Evolutionary conservation across 768 basidiomycete genomes (phyloP).

Genomic region (Hypholoma sublateritium): DNA sequence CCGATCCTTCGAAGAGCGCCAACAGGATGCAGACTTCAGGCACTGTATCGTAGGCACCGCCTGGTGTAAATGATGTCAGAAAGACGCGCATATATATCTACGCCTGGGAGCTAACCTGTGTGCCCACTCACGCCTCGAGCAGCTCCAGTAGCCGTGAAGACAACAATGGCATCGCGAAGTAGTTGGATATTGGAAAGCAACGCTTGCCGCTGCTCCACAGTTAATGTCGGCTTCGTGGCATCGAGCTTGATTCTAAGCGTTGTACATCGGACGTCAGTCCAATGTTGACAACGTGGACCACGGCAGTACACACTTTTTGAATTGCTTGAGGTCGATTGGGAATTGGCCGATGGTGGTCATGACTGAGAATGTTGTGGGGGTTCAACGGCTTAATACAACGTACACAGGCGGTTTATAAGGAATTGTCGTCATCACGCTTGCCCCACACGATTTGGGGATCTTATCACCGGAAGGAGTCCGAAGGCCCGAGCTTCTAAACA

Average conservation of each 20-base stretch:
- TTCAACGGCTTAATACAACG: not conserved
- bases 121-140: slow-evolving; percentile 88
- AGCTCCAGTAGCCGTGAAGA: slow-evolving; percentile 84
- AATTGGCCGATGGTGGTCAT: slow-evolving; percentile 40
- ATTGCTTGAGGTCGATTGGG: slow-evolving; percentile 77
- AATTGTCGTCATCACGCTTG: not conserved
- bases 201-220: slow-evolving; percentile 56
- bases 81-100: slow-evolving; percentile 5
- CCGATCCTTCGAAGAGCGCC: slow-evolving; percentile 63
- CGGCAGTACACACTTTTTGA: slow-evolving; percentile 56
- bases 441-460: not conserved
- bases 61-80: slow-evolving; percentile 24
- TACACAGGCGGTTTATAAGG: too few relatives aligned
- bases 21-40: slow-evolving; percentile 84
- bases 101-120: slow-evolving; percentile 49
- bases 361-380: slow-evolving; percentile 10
- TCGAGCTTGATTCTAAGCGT: slow-evolving; percentile 65
- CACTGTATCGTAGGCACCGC: slow-evolving; percentile 74
- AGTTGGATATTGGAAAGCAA: slow-evolving; percentile 75
- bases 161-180: slow-evolving; percentile 80
- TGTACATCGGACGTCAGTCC: slow-evolving; percentile 1
- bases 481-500: not conserved
- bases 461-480: not conserved
- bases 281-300: not conserved
- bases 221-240: slow-evolving; percentile 61